phyloP scores from a whole-genome alignment of 1,284 basidiomycete genomes.

The Trichosporon sp. region DNA sequence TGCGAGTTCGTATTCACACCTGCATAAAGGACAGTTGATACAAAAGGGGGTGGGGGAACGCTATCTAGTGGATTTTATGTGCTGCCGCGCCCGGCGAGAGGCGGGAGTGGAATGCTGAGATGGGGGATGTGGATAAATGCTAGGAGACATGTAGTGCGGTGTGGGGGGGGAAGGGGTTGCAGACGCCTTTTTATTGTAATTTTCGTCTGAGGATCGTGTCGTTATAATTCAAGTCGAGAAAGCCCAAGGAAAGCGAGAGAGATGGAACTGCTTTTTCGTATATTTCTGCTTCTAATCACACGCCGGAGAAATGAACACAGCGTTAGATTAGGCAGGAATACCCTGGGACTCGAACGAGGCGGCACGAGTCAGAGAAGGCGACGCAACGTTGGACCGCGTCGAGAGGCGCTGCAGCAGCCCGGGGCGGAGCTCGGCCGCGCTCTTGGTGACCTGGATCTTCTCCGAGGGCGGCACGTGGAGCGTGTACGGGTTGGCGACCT shows the following conservation, averaged over 20 bases:
- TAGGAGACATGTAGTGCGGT: neutral
- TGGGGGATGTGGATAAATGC: neutral
- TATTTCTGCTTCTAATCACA: neutral
- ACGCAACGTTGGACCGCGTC: slow-evolving; percentile 7
- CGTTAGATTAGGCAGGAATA: neutral
- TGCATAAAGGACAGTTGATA: neutral
- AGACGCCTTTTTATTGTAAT: neutral
- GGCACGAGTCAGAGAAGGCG: slow-evolving; percentile 15
- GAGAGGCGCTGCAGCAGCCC: slow-evolving; percentile 26
- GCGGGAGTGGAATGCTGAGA: neutral
- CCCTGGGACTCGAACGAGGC: slow-evolving; percentile 11
- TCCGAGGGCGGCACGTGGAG: slow-evolving; percentile 47
- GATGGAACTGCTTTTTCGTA: neutral
- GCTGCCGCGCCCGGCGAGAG: neutral
- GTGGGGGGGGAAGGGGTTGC: neutral
- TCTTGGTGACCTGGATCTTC: slow-evolving; percentile 40
- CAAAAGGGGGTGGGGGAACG: neutral
- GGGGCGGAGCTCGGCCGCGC: slow-evolving; percentile 43
- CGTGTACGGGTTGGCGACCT: slow-evolving; percentile 29
- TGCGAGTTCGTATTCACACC: neutral
- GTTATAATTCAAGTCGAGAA: neutral
- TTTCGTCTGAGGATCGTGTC: neutral
- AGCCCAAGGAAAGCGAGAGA: neutral
- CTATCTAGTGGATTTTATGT: neutral
- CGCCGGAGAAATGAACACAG: neutral